Evolutionary conservation across 179 eudicot genomes (phyloP).

Genomic region (Nepenthes alata): DNA sequence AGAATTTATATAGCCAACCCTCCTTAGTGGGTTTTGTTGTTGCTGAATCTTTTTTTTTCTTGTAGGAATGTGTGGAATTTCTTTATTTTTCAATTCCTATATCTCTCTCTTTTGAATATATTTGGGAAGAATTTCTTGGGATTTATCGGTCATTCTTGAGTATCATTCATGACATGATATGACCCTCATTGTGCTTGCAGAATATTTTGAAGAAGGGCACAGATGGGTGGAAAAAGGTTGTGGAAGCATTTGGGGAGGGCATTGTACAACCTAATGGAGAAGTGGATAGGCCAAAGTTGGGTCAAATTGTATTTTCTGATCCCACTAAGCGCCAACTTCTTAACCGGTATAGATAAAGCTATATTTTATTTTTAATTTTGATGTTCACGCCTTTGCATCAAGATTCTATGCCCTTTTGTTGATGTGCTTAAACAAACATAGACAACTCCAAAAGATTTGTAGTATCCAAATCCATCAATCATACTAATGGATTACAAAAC

Average conservation of each 20-base stretch:
- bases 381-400: neutral
- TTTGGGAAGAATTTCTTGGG: no score
- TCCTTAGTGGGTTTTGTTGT: no score
- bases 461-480: no score
- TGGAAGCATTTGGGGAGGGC: constrained; percentile 73
- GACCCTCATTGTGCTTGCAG: constrained; percentile 21
- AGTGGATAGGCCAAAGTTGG: constrained; percentile 78
- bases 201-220: constrained; percentile 88
- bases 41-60: no score
- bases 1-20: no score
- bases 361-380: neutral
- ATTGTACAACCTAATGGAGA: constrained; percentile 69
- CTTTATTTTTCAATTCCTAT: neutral
- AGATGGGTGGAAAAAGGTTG: constrained; percentile 86
- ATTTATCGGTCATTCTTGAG: neutral
- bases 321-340: constrained; percentile 72
- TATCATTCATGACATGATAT: neutral
- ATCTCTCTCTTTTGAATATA: no score
- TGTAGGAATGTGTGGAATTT: neutral
- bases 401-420: no score
- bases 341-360: constrained; percentile 37
- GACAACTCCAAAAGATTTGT: no score
- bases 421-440: no score
- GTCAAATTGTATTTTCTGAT: constrained; percentile 68
- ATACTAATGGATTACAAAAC: no score